A percentile compares a stretch with the other conserved stretches of the same genome.
Evolutionary conservation across 352 stramenopile species (phyloP).

Genomic region (Phytopythium helicoides): DNA sequence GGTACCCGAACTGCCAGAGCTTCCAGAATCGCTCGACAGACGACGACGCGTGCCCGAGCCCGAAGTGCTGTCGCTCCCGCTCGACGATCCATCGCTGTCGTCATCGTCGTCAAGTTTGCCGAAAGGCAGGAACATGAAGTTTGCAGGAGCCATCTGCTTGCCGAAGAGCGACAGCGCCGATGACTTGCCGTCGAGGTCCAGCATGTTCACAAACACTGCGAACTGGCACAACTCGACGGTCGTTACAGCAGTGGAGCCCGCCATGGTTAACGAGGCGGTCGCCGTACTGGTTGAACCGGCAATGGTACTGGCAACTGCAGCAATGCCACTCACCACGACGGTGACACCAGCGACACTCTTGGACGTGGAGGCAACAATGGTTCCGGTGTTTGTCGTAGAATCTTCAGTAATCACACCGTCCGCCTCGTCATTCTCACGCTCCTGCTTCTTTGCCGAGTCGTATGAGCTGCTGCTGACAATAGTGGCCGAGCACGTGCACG

Average conservation of each 20-base stretch:
- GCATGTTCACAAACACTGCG: conserved; percentile 69
- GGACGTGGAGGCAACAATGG: conserved; percentile 60
- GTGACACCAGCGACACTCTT: conserved; percentile 71
- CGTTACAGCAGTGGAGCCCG: conserved; percentile 59
- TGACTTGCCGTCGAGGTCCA: conserved; percentile 73
- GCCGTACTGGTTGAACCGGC: conserved; percentile 36
- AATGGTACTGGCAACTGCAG: conserved; percentile 66
- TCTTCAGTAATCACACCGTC: conserved; percentile 68
- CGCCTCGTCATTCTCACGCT: conserved; percentile 39
- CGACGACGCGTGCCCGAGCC: conserved; percentile 22
- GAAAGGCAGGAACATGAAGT: conserved; percentile 79
- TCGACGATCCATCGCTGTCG: conserved; percentile 18
- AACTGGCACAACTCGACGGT: conserved; percentile 84
- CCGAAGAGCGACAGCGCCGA: conserved; percentile 63
- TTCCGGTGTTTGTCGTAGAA: conserved; percentile 47
- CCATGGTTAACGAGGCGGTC: conserved; percentile 44
- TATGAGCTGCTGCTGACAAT: conserved; percentile 36
- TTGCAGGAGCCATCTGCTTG: conserved; percentile 69
- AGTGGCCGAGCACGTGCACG: conserved; percentile 63
- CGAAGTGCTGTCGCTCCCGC: conserved; percentile 13
- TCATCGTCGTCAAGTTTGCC: conserved; percentile 46
- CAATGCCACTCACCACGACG: conserved; percentile 64
- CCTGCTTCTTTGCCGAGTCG: conserved; percentile 57
- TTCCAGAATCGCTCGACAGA: conserved; percentile 22
- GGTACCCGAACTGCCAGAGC: conserved; percentile 11